phyloP scores from a whole-genome alignment of 2,329 filamentous ascomycete genomes.

The Aschersonia sp. region DNA sequence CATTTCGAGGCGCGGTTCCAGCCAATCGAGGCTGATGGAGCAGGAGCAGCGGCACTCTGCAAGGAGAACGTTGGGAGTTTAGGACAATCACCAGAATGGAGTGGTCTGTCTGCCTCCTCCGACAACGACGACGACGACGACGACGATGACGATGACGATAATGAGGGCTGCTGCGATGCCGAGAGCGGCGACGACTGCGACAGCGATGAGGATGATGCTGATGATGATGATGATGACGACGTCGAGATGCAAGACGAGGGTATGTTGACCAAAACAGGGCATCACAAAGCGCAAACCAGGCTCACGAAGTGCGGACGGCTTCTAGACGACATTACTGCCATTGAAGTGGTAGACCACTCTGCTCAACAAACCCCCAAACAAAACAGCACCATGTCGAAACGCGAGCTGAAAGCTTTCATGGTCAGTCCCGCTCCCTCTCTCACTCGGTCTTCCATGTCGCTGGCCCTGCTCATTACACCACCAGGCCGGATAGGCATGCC shows the following conservation, averaged over 20 bases:
- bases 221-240: slow-evolving; percentile 8
- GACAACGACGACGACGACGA: slow-evolving; percentile 9
- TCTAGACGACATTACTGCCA: background rate
- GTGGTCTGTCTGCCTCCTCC: slow-evolving; percentile 12
- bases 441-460: background rate
- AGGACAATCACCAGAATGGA: slow-evolving; percentile 2
- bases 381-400: slow-evolving; percentile 37
- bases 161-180: slow-evolving; percentile 17
- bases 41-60: background rate
- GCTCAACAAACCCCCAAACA: slow-evolving; percentile 19
- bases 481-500: too few species aligned
- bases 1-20: slow-evolving; percentile 84
- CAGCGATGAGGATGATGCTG: slow-evolving; percentile 8
- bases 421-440: slow-evolving; percentile 18
- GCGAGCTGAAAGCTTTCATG: slow-evolving; percentile 69
- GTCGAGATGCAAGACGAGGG: slow-evolving; percentile 8
- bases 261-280: background rate
- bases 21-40: slow-evolving; percentile 36
- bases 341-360: slow-evolving; percentile 51
- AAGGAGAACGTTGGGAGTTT: slow-evolving; percentile 6
- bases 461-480: background rate
- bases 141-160: slow-evolving; percentile 20
- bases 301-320: too few species aligned
- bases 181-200: slow-evolving; percentile 1
- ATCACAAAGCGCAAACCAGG: slow-evolving; percentile 1